Conservation (phyloP, 2,329 filamentous ascomycete genomes). For the Monosporascus sp. region DNA sequence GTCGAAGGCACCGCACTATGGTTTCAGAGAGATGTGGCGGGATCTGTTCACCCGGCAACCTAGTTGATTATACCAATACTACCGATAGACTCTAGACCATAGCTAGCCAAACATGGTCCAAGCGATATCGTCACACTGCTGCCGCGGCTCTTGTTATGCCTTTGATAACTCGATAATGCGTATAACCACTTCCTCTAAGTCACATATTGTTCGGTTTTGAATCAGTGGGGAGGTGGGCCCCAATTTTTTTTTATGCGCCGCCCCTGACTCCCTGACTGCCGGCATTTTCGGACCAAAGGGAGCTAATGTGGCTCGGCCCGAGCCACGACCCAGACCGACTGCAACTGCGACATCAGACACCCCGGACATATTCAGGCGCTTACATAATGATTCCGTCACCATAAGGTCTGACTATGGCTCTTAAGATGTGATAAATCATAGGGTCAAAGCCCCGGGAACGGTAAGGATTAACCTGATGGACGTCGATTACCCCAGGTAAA, state of each 20-base stretch:
- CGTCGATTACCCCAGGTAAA: no score
- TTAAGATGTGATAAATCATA: no score
- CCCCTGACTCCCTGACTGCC: not conserved
- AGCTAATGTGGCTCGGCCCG: not conserved
- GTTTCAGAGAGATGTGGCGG: constrained; percentile 82
- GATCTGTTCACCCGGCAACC: constrained; percentile 53
- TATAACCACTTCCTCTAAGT: no score
- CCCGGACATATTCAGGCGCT: not conserved
- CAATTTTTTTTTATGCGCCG: not conserved
- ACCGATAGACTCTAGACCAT: not conserved
- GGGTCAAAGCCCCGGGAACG: no score
- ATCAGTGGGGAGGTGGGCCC: not conserved
- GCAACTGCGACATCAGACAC: not conserved
- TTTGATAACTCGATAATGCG: no score
- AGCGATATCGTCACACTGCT: no score
- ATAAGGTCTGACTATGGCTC: not conserved
- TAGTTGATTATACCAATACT: not conserved
- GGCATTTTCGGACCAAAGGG: not conserved
- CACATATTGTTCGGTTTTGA: no score
- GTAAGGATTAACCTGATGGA: no score
- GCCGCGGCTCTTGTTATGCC: no score
- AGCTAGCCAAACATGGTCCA: not conserved
- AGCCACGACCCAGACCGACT: not conserved
- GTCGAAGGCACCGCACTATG: constrained; percentile 70
- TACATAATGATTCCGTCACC: not conserved